Conservation (phyloP, 164 flowering plant genomes). For the Vitis riparia region DNA sequence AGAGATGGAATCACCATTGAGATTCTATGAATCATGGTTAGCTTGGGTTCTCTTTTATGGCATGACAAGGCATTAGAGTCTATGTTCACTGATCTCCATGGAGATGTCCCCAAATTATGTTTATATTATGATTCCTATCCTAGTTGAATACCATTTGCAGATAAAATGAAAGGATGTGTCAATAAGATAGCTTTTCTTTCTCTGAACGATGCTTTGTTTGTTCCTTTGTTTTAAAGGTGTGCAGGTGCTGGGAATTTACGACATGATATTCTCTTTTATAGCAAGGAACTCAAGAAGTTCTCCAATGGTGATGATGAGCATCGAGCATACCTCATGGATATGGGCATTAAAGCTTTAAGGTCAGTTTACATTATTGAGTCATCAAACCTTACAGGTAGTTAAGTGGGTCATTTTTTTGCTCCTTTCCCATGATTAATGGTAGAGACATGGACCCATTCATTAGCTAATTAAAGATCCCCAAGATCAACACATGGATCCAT, state of each 20-base stretch:
- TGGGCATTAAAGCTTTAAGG: slow-evolving; percentile 93
- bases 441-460: no score
- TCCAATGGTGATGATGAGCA: slow-evolving; percentile 62
- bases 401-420: neutral
- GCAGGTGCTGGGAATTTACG: slow-evolving; percentile 89
- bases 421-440: no score
- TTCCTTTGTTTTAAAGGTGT: slow-evolving; percentile 53
- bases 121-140: no score
- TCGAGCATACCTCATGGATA: slow-evolving; percentile 64
- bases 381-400: neutral
- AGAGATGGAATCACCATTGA: neutral
- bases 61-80: neutral
- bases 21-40: neutral
- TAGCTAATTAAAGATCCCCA: no score
- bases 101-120: neutral
- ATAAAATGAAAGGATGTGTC: neutral
- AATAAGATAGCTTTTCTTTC: neutral
- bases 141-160: neutral
- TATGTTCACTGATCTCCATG: neutral
- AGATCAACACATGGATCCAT: no score
- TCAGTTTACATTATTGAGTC: slow-evolving; percentile 26
- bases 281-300: slow-evolving; percentile 58
- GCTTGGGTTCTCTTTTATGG: neutral
- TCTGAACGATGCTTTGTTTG: neutral
- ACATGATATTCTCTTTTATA: slow-evolving; percentile 71